Base-by-base conservation (phyloP, 164 flowering plant species). In the Hamamelis virginiana region DNA sequence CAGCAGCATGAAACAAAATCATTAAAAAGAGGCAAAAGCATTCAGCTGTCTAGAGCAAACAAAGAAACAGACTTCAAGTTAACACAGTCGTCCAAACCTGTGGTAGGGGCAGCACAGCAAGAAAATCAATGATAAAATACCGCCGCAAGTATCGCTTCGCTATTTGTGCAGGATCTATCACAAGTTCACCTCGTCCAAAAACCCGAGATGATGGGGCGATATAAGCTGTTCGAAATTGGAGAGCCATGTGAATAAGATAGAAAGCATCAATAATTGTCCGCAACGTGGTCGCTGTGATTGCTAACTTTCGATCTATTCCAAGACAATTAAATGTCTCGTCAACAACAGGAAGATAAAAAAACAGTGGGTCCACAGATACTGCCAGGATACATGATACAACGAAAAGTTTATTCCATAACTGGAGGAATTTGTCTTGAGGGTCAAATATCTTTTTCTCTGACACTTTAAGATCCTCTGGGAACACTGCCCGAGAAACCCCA, bases 171-270 rank as follows among this genome's bases (percentile, higher is more conserved):
- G 95, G 86, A 80, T 93, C 94, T 66, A 91, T 88, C 47, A 93
- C 98, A 75, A 96, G 99, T 83, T 90, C 99, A 72, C 99, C 99
- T 57, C 98, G 84, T 56, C 99, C 99, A 80, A 96, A 96, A 51
- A 93, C 99, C 68, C 98, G 88, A 74, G 99, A 96, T 57, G 97
- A 89, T 55, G 98, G 99, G 38, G 99, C 99, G 81, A 96, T 91
- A 72, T 83, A 96, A 65, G 97, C 99, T 25, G 98, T 96, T 23
- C 97, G 91, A 69, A 93, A 96, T 68, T 91, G 97, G 50, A 96
- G 89, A 76, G 79, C 84, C 91, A 96, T 93, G 85, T 76, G 97
- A 71, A 91, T 77, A 50, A 91, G 85, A 78, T 91, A 94, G 80
- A 94, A 91, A 64, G 74, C 89, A 84, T 94, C 98, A 59, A 87